Base-by-base conservation (phyloP, 345 rosid species). In the Hypericum androsaemum region DNA sequence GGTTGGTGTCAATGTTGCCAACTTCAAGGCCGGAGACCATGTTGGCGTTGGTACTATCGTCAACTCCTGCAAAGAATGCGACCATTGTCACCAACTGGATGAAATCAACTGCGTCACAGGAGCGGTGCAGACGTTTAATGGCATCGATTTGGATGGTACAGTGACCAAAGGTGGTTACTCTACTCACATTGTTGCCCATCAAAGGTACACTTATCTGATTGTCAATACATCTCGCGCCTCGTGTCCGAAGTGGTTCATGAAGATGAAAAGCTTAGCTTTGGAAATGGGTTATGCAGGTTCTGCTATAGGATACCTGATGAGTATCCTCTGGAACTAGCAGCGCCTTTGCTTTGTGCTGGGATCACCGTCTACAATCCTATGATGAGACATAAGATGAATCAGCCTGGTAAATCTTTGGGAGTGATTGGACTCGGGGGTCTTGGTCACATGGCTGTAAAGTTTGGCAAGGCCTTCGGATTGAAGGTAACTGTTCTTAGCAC, bases 391-490 rank as follows among this genome's bases (percentile, higher is more conserved):
- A 70, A 71, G 57, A 87, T 89, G 92, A 82, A 89, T 50, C 85
- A 84, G 63, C 74, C 89, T 8, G 96, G 96, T 12, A 87, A 82
- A 63, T 77, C 84, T 43, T 65, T 84, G 1, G 95, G 95, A 8
- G 92, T 89, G 50, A 73, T 89, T 9, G 96, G 98, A 47, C 85
- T 89, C 1, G 95, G 96, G 42, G 95, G 97, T 40, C 97, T 89
- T 12, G 96, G 96, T 10, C 98, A 84, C 71, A 79, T 89, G 94
- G 97, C 94, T 3, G 86, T 83, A 61, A 89, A 89, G 80, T 89
- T 89, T 43, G 97, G 95, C 28, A 89, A 89, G 73, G 95, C 95
- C 52, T 87, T 89, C 53, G 96, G 98, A 44, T 70, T 87, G 63
- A 56, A 51, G 10, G 95, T 84, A 16, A 86, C 94, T 1, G 90